Evolutionary conservation across 805 yeast genomes (phyloP), one percentile per base, ranked within the genome.

Genomic region (Schwanniomyces sp.): DNA sequence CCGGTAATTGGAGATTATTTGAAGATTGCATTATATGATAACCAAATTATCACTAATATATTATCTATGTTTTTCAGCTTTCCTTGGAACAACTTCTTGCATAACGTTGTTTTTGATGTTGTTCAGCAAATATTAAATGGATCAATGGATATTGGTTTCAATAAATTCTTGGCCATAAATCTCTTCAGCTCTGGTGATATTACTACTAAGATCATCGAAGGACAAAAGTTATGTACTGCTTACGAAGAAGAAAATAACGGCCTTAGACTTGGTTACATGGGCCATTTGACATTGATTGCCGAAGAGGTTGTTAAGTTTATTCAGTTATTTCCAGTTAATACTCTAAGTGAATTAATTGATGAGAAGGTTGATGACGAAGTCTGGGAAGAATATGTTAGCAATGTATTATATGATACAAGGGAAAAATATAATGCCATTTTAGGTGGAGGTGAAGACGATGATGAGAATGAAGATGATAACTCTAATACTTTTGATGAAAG

Each of bases 241-340:
- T 71, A 88, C 62, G 79, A 76, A 52, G 70, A 70, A 48, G 74
- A 75, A 12, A 52, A 62, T 36, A 52, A 55, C 32, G 84, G 86
- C 3, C 79, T 88, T 44, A 79, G 96, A 50, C 77, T 91, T 43
- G 99, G 99, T 0, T 94, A 89, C 62, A 94, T 92, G 94, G 99
- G 99, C 17, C 99, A 94, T 63, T 72, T 94, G 53, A 90, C 96
- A 2, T 74, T 94, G 44, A 90, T 94, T 52, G 92, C 97, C 24
- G 99, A 94, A 63, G 99, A 94, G 65, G 94, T 94, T 37, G 96
- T 91, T 42, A 94, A 94, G 64, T 94, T 94, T 64, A 74, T 78
- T n/a, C 78, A 64, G 49, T 51, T 64, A 24, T 64, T 61, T 44
- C 78, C 78, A 0, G 58, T 65, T 24, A 63, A 59, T 46, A 63